These are phyloP conservation scores for Aleurites moluccanus DNA, from an alignment of 441 rosid species.

Conservation along the genomic window DNA sequence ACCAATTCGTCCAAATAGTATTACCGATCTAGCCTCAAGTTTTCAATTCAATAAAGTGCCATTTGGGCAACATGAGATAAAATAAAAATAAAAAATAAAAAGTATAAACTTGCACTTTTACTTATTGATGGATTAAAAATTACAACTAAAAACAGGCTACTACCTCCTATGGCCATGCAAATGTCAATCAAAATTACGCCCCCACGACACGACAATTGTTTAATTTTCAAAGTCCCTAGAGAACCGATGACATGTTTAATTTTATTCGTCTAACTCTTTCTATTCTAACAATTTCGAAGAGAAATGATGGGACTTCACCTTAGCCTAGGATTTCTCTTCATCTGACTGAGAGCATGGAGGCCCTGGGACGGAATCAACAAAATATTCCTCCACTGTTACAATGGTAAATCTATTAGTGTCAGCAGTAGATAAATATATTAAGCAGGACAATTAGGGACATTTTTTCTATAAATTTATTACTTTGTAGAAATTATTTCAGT, in stretches of 20 bases:
- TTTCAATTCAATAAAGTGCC: constrained; percentile 13
- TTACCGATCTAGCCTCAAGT: background rate
- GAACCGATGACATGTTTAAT: constrained; percentile 27
- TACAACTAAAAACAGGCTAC: constrained; percentile 25
- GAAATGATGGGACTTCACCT: constrained; percentile 29
- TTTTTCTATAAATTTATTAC: background rate
- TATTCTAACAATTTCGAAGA: constrained; percentile 33
- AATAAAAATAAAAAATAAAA: background rate
- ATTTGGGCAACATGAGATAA: constrained; percentile 7
- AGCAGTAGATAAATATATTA: background rate
- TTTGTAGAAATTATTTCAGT: background rate
- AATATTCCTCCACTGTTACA: constrained; percentile 78
- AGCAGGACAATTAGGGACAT: background rate
- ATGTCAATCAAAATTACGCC: constrained; percentile 25
- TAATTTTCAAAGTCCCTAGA: constrained; percentile 22
- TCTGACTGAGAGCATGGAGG: constrained; percentile 71
- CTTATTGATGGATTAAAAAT: constrained; percentile 17
- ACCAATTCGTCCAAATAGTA: too few relatives aligned
- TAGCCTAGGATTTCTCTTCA: constrained; percentile 62
- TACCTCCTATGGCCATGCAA: constrained; percentile 20
- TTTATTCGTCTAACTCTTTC: constrained; percentile 36
- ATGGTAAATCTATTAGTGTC: constrained; percentile 17
- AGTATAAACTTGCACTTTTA: background rate
- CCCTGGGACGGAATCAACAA: constrained; percentile 84
- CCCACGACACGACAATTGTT: constrained; percentile 20